phyloP scores from a whole-genome alignment of 352 stramenopile genomes.

The Phytophthora sansomeana region DNA sequence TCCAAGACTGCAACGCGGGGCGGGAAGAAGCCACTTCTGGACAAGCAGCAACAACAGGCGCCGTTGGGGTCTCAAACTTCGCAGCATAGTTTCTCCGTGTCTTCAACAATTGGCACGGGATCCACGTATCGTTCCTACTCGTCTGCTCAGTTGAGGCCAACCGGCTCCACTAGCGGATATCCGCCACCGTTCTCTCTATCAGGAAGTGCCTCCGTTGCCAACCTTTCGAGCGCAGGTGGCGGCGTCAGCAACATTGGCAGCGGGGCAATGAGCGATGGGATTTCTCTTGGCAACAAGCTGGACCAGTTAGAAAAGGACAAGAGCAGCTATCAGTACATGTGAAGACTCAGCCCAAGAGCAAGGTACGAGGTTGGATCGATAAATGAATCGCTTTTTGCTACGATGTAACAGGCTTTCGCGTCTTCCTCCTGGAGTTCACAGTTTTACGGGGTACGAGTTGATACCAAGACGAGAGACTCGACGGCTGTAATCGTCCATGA shows the following conservation, averaged over 20 bases:
- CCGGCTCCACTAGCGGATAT: conserved; percentile 31
- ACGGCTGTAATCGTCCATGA: conserved; percentile 67
- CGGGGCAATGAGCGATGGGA: conserved; percentile 27
- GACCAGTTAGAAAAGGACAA: conserved; percentile 82
- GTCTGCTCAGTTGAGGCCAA: conserved; percentile 44
- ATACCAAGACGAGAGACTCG: conserved; percentile 57
- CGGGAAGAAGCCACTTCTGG: conserved; percentile 35
- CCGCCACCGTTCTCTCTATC: conserved; percentile 50
- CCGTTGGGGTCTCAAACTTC: conserved; percentile 27
- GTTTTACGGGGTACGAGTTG: conserved; percentile 25
- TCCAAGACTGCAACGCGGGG: conserved; percentile 27
- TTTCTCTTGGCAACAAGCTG: conserved; percentile 73
- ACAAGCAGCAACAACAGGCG: conserved; percentile 38
- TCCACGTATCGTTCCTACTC: conserved; percentile 42
- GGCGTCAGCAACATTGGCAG: conserved; percentile 27
- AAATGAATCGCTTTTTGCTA: conserved; percentile 31
- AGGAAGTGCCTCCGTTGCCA: conserved; percentile 39
- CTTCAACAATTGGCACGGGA: conserved; percentile 39
- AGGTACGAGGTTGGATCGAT: conserved; percentile 26
- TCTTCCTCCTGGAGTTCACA: conserved; percentile 10
- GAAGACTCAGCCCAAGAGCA: conserved; percentile 10
- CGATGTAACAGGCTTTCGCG: conserved; percentile 16
- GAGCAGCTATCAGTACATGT: conserved; percentile 56
- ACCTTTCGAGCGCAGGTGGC: conserved; percentile 26
- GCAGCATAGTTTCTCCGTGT: conserved; percentile 47